Base-by-base conservation (phyloP, 1,139 yeast genomes). In the Hansenula sp. region DNA sequence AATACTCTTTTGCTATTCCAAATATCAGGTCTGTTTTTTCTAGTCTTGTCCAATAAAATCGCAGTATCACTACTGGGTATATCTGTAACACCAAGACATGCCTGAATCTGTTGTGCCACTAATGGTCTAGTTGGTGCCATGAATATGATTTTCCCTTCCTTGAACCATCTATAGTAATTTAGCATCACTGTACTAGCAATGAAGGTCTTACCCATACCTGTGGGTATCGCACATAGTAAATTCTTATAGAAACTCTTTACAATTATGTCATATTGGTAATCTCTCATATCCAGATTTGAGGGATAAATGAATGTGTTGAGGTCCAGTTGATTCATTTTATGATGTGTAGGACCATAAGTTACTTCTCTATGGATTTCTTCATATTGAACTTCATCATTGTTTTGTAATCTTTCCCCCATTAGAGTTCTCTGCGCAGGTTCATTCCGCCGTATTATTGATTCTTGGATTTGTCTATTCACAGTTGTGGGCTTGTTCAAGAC, bases 61-160 rank as follows among this genome's bases (percentile, higher is more conserved):
- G 96, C 95, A 2, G 92, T 85, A 40, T 82, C 82, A 17, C 72
- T 64, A 37, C 81, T 68, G 0, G 95, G 83, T 20, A 90, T 77
- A 2, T 97, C 97, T 0, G 96, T 83, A 22, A 87, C 82, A 10
- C 89, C 84, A 44, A 90, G 73, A 56, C 97, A 92, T 1, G 97
- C 97, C 55, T 85, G 86, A 51, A 92, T 85, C 61, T 94, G 98
- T 62, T 94, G 99, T 0, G 96, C 92, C n/a, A 94, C 98, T 44
- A 94, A 70, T 0, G 99, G 99, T 50, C 89, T 72, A 0, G 99
- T 94, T 0, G 99, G 99, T 0, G 99, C 98, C 82, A 92, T 82
- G 58, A 94, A 94, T 6, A 94, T 75, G 48, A 92, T 78, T 57
- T 89, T 92, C 6, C 89, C 79, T 13, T 66, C 62, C 9, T 76